Evolutionary conservation across 2,329 filamentous ascomycete species (phyloP), one percentile per base, ranked within the genome.

Genomic region (Dendryphion nanum): DNA sequence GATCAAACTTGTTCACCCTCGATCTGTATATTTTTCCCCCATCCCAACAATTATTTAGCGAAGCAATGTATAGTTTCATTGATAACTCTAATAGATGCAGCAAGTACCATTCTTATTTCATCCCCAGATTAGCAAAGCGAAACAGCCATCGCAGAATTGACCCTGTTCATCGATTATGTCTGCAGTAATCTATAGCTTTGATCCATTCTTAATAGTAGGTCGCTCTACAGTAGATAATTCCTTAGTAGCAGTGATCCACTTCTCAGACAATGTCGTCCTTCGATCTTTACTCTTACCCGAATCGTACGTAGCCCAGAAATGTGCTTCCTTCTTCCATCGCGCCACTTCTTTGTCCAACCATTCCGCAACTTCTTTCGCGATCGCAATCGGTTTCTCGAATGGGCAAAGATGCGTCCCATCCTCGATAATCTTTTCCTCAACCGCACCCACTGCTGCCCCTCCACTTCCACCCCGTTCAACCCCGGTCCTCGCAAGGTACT

Each of bases 301-400:
- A 16, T 50, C 42, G 18, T 44, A 7, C 3, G 23, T 44, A 2
- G 33, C 46, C 42, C 39, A 48, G 19, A 48, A 47, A 4, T 42
- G 20, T 30, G 41, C 42, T 32, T 48, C 46, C 17, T 42, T 19
- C 15, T 33, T 41, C 52, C 52, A 54, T 7, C 38, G 18, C 18
- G 26, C 30, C 20, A 45, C 18, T 30, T 55, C 47, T 23, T 42
- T 41, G 4, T 19, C 38, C 2, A 55, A 24, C 44, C 47, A 57
- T 6, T 35, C 24, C 2, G 38, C 26, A n/a, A 40, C 20, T 32
- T 33, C 40, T 18, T 13, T 29, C 7, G 44, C 46, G 21, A 45
- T 33, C 12, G 8, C 20, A n/a, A n/a, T 19, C 6, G 41, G 48
- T 19, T 43, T 33, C 30, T 51, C 45, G 19, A 53, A 51, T 5